Conservation (phyloP, 495 filamentous ascomycete genomes). For the Aspergillus steynii region DNA sequence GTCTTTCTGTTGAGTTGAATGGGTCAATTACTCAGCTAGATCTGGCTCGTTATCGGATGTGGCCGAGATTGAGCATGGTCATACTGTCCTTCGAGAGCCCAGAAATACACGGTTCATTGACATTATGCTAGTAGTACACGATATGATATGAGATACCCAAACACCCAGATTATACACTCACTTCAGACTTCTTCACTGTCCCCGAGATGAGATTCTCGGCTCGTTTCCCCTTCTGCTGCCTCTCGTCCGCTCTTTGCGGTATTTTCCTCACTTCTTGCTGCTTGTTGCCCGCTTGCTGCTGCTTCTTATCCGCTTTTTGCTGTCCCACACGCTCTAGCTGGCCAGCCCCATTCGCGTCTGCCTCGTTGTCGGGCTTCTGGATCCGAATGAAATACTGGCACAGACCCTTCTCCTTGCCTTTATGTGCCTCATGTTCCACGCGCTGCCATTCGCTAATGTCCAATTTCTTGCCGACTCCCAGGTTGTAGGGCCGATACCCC, state of each 20-base stretch:
- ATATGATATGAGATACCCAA: not conserved
- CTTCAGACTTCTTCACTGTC: not conserved
- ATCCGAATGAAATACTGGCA: not conserved
- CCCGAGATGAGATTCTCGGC: not conserved
- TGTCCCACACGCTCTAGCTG: not conserved
- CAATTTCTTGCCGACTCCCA: constrained; percentile 15
- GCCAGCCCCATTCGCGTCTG: not conserved
- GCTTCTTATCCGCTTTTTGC: not conserved
- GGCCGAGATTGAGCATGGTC: too few relatives aligned
- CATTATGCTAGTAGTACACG: not conserved
- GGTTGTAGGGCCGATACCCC: constrained; percentile 19
- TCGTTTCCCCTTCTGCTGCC: not conserved
- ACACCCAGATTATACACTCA: not conserved
- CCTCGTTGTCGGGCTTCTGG: not conserved
- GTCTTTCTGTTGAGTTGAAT: too few relatives aligned
- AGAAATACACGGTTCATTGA: not conserved
- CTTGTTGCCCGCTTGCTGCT: not conserved
- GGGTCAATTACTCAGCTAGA: too few relatives aligned
- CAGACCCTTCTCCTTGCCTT: not conserved
- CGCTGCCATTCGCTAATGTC: not conserved
- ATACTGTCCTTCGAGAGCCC: too few relatives aligned
- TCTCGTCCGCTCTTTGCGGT: not conserved
- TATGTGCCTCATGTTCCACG: constrained; percentile 4
- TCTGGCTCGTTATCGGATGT: too few relatives aligned
- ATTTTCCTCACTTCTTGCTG: too few relatives aligned